Base-by-base conservation (phyloP, 208 protist genomes). In the Leishmania tropica region DNA sequence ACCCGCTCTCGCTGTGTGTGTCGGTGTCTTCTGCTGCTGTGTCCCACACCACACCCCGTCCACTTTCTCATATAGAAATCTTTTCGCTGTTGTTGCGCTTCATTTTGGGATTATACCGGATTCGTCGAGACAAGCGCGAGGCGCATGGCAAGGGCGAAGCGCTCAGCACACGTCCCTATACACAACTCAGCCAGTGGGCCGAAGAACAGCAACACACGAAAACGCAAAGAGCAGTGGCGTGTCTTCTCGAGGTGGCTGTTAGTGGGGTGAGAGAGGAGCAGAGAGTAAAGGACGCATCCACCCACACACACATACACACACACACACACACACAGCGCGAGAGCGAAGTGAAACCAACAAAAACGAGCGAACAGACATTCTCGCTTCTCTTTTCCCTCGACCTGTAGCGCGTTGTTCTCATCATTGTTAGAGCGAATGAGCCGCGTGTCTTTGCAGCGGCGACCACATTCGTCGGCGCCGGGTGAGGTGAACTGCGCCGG, bases 391-490 rank as follows among this genome's bases (percentile, higher is more conserved):
- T 74, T 35, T 31, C 45, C 5, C n/a, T 3, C 11, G 24, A 28
- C 13, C 51, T 42, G n/a, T 42, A 58, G 31, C 10, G n/a, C 53
- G 28, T 76, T 45, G 21, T 58, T 51, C 54, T 82, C 37, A 17
- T 54, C 2, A 10, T 40, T 4, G 13, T 31, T 28, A 31, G 70
- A 54, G 40, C 45, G 28, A 45, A 76, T 76, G 73, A 37, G n/a
- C 53, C 73, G 73, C 51, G 15, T 47, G 1, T 3, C 73, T 47
- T 64, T 45, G 51, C 11, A 24, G 15, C 73, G 53, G 7, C 73
- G 73, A 21, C 47, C 73, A 62, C 73, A 58, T 45, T 62, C 48
- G 73, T 76, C 48, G 51, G 73, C 53, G 73, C 47, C 53, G 35
- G 28, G 31, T 17, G 45, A 56, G 31, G 51, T n/a, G 40, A 37